Evolutionary conservation across 1,284 basidiomycete species (phyloP), one percentile per base, ranked within the genome.

Genomic region (Amylostereum areolatum): DNA sequence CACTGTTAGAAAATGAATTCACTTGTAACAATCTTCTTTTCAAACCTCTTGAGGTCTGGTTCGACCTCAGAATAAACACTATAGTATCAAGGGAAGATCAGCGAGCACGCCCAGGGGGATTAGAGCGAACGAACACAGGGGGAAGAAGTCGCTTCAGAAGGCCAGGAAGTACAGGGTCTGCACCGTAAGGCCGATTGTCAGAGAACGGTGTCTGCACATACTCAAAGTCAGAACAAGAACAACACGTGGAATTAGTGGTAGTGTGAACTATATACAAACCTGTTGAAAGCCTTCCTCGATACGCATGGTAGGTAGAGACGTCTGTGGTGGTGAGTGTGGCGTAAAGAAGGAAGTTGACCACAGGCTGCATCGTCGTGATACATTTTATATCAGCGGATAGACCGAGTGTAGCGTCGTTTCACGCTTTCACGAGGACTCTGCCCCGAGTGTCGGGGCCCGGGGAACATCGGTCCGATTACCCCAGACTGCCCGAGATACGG

Each of bases 211-310:
- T 59, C 71, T 78, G n/a, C n/a, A n/a, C n/a, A n/a, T n/a, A n/a
- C n/a, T n/a, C n/a, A n/a, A n/a, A n/a, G n/a, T n/a, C n/a, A 47
- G 4, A 47, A 18, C 30, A 35, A 42, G 39, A 7, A 41, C 7
- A 30, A 42, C 9, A 47, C 32, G 27, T 47, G 7, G 27, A 28
- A 46, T 7, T 30, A 11, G 36, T 12, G 28, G 9, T 37, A 24
- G 47, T 41, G 9, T 28, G n/a, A 50, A 33, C 11, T 27, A 43
- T 41, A 49, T 29, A 61, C 69, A 45, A 52, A 81, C 83, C 53
- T 71, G 72, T 54, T 84, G 82, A 54, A 84, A 85, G 32, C 83
- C 82, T 37, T 84, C 72, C 60, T 85, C 81, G 39, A 78, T 66
- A 39, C 75, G 75, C 84, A 85, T 86, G 5, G 4, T 32, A 18